Evolutionary conservation across 768 basidiomycete species (phyloP), one percentile per base, ranked within the genome.

Genomic region (Boletellus emodensis): DNA sequence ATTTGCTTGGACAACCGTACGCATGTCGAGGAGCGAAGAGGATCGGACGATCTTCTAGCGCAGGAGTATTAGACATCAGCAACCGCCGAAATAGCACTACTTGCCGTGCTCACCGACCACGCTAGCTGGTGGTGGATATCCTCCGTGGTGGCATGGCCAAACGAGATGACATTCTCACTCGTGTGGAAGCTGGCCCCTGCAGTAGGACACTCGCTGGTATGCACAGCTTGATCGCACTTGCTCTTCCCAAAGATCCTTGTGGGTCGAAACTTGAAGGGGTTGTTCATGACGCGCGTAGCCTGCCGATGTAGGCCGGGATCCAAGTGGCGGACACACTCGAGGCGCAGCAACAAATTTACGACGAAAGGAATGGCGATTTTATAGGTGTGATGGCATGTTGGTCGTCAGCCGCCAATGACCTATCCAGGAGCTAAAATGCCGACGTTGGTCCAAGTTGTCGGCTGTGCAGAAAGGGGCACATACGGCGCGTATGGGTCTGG

Each of bases 351-450:
- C 11, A 11, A 30, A 30, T 11, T 10, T 7, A 30, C 42, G 30
- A 33, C 18, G 37, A 12, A 6, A 12, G 1, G 28, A n/a, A 10
- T 13, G 20, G 20, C 36, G 3, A 22, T 12, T 55, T 49, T 55
- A 55, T 48, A 33, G 17, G 14, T 4, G 11, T 26, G 24, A 7
- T 26, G 24, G 20, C 34, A 40, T 30, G 24, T 26, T 47, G 17
- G 24, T 14, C 24, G 55, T 56, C 48, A 55, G 54, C 55, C 55
- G 14, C 54, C 54, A 35, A 14, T 22, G 38, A 5, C 30, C 30
- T 9, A 30, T 30, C 38, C 10, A 14, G 12, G 17, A 14, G 38
- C 38, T 39, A 9, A 13, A 30, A 30, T 30, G 30, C 20, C 26
- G 13, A 24, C 40, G 13, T 40, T 26, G 11, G 30, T 4, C 28